phyloP scores from a whole-genome alignment of 805 yeast species.

The Metschnikowia koreensis region DNA sequence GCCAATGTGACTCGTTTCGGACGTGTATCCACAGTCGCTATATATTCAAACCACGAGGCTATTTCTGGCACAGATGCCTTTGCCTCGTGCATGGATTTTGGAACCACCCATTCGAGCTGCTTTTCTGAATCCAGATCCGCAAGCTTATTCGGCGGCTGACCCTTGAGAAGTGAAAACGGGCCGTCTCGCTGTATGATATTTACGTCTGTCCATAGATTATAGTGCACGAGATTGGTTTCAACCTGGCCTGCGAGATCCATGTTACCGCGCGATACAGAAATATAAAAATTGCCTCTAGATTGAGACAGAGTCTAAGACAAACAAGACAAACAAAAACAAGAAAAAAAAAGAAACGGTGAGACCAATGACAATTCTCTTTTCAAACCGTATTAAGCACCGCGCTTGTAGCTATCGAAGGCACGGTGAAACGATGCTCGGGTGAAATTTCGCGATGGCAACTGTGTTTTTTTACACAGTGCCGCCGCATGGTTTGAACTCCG shows the following conservation, averaged over 20 bases:
- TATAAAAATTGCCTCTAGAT: background rate
- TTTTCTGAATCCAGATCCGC: constrained; percentile 22
- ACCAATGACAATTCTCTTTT: background rate
- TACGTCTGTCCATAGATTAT: constrained; percentile 45
- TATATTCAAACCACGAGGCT: constrained; percentile 37
- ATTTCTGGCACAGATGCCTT: constrained; percentile 38
- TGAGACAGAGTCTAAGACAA: background rate
- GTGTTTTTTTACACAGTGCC: background rate
- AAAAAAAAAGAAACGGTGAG: background rate
- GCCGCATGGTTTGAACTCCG: background rate
- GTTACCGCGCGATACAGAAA: background rate
- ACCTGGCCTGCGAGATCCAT: constrained; percentile 34
- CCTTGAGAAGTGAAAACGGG: constrained; percentile 22
- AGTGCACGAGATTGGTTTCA: constrained; percentile 41
- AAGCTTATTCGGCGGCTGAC: constrained; percentile 30
- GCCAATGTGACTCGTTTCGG: constrained; percentile 53
- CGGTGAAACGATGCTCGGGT: too few species aligned
- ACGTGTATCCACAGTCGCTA: constrained; percentile 23
- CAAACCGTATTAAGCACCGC: background rate
- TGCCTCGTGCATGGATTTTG: constrained; percentile 25
- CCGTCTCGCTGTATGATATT: constrained; percentile 11
- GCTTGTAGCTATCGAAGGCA: too few species aligned
- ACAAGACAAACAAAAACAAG: background rate
- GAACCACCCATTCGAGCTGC: constrained; percentile 42
- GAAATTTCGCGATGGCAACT: too few species aligned